These are phyloP conservation scores for Zancudomyces culisetae DNA, from an alignment of 371 early-diverging fungal genomes.

Conservation along the genomic window DNA sequence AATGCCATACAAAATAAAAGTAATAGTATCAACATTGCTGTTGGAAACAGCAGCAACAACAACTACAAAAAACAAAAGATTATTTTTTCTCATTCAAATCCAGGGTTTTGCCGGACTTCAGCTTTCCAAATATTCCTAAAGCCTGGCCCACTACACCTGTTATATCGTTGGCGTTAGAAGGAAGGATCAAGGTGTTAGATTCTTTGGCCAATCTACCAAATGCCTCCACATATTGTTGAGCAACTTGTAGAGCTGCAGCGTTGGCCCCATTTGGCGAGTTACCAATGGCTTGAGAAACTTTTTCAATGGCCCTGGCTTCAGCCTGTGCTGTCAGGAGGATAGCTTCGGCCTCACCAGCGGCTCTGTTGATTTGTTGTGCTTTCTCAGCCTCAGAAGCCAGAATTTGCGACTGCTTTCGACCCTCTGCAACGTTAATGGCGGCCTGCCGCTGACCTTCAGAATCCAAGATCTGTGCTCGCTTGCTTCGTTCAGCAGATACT, in stretches of 20 bases:
- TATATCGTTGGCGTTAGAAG: conserved; percentile 62
- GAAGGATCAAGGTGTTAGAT: conserved; percentile 81
- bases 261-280: conserved; percentile 44
- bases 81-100: too few species aligned
- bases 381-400: conserved; percentile 86
- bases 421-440: conserved; percentile 94
- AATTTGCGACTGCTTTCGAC: conserved; percentile 78
- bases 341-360: conserved; percentile 73
- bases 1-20: too few species aligned
- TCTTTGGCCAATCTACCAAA: conserved; percentile 85
- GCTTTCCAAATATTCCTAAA: conserved; percentile 12
- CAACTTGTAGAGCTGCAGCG: conserved; percentile 80
- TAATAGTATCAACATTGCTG: too few species aligned
- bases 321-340: conserved; percentile 73
- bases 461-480: conserved; percentile 91
- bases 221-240: conserved; percentile 93
- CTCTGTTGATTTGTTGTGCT: conserved; percentile 75
- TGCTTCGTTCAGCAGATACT: conserved; percentile 88
- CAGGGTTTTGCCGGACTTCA: background rate
- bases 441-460: conserved; percentile 87
- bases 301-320: conserved; percentile 58
- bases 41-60: too few species aligned
- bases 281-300: conserved; percentile 56
- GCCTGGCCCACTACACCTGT: conserved; percentile 70
- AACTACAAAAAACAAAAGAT: too few species aligned